Percentiles rank a stretch among this genome's conserved stretches.
phyloP scores from a whole-genome alignment of 768 basidiomycete genomes.

The Auriculariales sp. region DNA sequence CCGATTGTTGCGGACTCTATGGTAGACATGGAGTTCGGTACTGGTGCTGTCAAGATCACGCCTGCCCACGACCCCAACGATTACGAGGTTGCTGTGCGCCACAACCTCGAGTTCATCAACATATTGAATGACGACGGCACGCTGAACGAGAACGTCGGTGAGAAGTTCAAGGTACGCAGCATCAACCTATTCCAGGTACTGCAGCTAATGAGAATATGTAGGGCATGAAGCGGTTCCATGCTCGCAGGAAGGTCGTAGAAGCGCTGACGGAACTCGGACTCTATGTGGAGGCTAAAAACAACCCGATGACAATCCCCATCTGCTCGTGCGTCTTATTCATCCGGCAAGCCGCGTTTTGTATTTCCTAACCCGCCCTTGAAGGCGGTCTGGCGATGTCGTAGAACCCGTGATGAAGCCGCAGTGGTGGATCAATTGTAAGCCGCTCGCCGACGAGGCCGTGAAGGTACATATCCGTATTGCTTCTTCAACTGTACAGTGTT shows the following conservation, averaged over 20 bases:
- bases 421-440: constrained; percentile 96
- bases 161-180: constrained; percentile 44
- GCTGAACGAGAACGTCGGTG: constrained; percentile 78
- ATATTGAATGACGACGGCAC: constrained; percentile 96
- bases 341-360: no score
- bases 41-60: constrained; percentile 97
- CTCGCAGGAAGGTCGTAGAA: constrained; percentile 68
- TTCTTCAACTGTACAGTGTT: neutral
- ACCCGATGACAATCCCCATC: constrained; percentile 92
- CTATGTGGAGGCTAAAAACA: constrained; percentile 85
- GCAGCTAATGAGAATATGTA: constrained; percentile 13
- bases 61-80: constrained; percentile 97
- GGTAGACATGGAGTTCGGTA: constrained; percentile 87
- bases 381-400: constrained; percentile 93
- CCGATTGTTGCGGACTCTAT: constrained; percentile 81
- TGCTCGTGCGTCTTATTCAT: constrained; percentile 58
- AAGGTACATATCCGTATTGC: constrained; percentile 31
- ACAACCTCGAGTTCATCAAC: constrained; percentile 83
- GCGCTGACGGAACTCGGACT: constrained; percentile 71
- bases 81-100: constrained; percentile 83
- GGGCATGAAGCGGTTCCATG: constrained; percentile 99
- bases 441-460: constrained; percentile 79
- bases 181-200: neutral
- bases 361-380: constrained; percentile 17
- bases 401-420: constrained; percentile 93